Base-by-base conservation (phyloP, 495 filamentous ascomycete species). In the Sphaerosporella brunnea region DNA sequence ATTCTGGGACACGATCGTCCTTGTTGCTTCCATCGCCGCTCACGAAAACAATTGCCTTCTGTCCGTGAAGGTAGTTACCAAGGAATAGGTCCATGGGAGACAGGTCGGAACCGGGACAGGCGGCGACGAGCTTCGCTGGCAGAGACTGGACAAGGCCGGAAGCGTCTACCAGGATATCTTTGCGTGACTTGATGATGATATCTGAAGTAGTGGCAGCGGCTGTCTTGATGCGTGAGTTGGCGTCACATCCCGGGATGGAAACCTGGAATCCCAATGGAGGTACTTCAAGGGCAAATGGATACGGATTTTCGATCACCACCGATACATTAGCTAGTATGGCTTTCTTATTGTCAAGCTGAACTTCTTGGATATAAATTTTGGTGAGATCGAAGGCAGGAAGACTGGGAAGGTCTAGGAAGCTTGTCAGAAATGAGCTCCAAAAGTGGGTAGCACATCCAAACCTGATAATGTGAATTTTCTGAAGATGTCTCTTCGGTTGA, bases 61-160 rank as follows among this genome's bases (percentile, higher is more conserved):
- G 65, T 34, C 86, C 86, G 49, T 82, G 73, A 42, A 95, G 75
- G 61, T 90, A 97, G 47, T 74, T 74, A 13, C 73, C 75, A 23
- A 97, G 69, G 15, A 97, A 66, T n/a, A 73, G 65, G 56, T 97
- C 90, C 45, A 97, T 68, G 0, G 90, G 88, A 0, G 90, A 95
- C 10, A 72, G 75, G 15, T 76, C 64, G 7, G 75, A 75, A 36
- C 76, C 68, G 0, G 90, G 90, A 52, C 90, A 97, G 18, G 65
- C 65, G 4, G 63, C 68, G 8, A 74, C 81, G 23, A 97, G 66
- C 15, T 72, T 63, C 30, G 80, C 69, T 2, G 90, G 82, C 9
- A 97, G 65, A 36, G 76, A 67, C 20, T 66, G 68, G 38, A 95
- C 71, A 28, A 84, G 56, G 1, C 79, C 84, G 23, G 70, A 68